A percentile compares a stretch with the other conserved stretches of the same genome.
Conservation (phyloP, 2,329 filamentous ascomycete genomes). For the Claviceps fusiformis region DNA sequence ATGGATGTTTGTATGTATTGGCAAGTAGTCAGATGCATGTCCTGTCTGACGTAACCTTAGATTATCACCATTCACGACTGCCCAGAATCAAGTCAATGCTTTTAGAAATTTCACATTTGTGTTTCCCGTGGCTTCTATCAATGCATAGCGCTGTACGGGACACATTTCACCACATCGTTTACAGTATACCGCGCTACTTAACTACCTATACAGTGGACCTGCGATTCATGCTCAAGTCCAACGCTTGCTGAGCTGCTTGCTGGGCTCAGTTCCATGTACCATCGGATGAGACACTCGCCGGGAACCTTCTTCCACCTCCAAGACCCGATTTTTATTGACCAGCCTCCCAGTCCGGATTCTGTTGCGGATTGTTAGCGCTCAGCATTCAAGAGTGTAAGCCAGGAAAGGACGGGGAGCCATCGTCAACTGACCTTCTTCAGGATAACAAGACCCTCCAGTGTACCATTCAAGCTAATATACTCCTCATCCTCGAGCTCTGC, state of each 20-base stretch:
- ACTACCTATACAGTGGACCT: slow-evolving; percentile 20
- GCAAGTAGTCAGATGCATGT: too few species aligned
- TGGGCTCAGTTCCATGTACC: background rate
- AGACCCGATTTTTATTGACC: slow-evolving; percentile 21
- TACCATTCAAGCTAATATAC: slow-evolving; percentile 84
- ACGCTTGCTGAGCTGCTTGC: slow-evolving; percentile 1
- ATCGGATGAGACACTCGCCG: background rate
- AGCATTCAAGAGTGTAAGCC: background rate
- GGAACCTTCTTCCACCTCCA: background rate
- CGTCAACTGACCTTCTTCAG: slow-evolving; percentile 68
- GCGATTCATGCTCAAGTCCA: background rate
- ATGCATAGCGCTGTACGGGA: slow-evolving; percentile 6
- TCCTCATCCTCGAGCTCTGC: slow-evolving; percentile 96
- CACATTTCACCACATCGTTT: background rate
- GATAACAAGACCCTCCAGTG: slow-evolving; percentile 88
- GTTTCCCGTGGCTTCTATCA: slow-evolving; percentile 14
- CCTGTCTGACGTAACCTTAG: too few species aligned
- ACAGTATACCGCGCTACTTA: slow-evolving; percentile 15
- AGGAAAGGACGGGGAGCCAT: too few species aligned
- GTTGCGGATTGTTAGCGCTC: slow-evolving; percentile 8
- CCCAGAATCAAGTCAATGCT: background rate
- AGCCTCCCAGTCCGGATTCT: slow-evolving; percentile 28
- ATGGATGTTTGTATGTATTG: too few species aligned
- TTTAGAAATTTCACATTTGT: background rate
- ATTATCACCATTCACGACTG: background rate